These are phyloP conservation scores for Fusarium veterinarium DNA, from an alignment of 2,329 filamentous ascomycete species.

Conservation along the genomic window DNA sequence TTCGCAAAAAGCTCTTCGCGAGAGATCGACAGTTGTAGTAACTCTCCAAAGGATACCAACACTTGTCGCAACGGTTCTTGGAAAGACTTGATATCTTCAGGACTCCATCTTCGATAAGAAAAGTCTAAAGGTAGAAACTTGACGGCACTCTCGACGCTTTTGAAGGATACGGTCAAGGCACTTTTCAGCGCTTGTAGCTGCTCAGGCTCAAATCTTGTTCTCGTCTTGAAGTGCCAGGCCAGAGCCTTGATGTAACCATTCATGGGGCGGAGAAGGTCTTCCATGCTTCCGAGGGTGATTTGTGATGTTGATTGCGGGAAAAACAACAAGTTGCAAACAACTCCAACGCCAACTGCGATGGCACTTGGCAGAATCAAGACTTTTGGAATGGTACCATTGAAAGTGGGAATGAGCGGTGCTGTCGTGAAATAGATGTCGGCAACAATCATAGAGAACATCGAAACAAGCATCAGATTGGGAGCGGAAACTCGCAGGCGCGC, in stretches of 20 bases:
- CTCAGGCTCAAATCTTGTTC: not conserved
- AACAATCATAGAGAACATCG: slow-evolving; percentile 12
- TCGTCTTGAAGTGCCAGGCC: slow-evolving; percentile 15
- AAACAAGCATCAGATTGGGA: slow-evolving; percentile 8
- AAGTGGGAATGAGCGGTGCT: slow-evolving; percentile 12
- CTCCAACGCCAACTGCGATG: slow-evolving; percentile 8
- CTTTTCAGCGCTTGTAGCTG: slow-evolving; percentile 3
- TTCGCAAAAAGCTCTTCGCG: slow-evolving; percentile 12
- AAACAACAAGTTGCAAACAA: slow-evolving; percentile 11
- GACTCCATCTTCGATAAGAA: slow-evolving; percentile 12
- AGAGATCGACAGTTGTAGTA: slow-evolving; percentile 7
- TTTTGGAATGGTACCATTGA: slow-evolving; percentile 10
- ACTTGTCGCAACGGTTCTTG: slow-evolving; percentile 12
- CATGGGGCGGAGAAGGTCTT: slow-evolving; percentile 6
- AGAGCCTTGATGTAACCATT: slow-evolving; percentile 11
- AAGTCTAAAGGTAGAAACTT: slow-evolving; percentile 21
- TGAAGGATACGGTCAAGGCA: not conserved
- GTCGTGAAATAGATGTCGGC: slow-evolving; percentile 4
- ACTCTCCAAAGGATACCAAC: not conserved
- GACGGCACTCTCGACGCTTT: slow-evolving; percentile 6
- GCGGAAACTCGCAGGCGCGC: slow-evolving; percentile 15
- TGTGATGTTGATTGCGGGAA: slow-evolving; percentile 19
- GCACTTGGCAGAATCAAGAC: slow-evolving; percentile 1
- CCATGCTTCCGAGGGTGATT: slow-evolving; percentile 16
- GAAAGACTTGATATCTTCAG: slow-evolving; percentile 13